phyloP scores from a whole-genome alignment of 2,329 filamentous ascomycete genomes.

The Colletotrichum incanum region DNA sequence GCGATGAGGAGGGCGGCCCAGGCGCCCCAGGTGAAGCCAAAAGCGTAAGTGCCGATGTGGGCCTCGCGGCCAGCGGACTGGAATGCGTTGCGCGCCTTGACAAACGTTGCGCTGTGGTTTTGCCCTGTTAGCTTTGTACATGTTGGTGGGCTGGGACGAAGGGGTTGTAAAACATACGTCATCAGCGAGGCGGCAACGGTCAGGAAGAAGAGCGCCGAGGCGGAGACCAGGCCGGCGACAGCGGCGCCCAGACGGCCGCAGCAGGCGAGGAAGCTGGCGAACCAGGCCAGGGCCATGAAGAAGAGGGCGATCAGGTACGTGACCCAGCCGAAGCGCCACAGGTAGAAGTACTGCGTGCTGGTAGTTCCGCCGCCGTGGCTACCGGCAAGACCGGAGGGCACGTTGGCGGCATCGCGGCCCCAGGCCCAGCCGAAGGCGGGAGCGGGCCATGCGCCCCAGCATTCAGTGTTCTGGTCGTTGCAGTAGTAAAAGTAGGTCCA shows the following conservation, averaged over 20 bases:
- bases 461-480: slow-evolving; percentile 75
- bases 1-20: slow-evolving; percentile 78
- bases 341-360: slow-evolving; percentile 78
- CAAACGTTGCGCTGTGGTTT: slow-evolving; percentile 68
- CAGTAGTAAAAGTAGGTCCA: slow-evolving; percentile 96
- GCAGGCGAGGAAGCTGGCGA: slow-evolving; percentile 78
- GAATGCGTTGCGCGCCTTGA: slow-evolving; percentile 80
- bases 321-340: slow-evolving; percentile 94
- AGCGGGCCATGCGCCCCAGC: slow-evolving; percentile 74
- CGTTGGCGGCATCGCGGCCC: slow-evolving; percentile 62
- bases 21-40: slow-evolving; percentile 84
- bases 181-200: slow-evolving; percentile 78
- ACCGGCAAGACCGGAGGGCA: slow-evolving; percentile 65
- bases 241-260: slow-evolving; percentile 80
- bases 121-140: not conserved
- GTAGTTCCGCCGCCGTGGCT: slow-evolving; percentile 69
- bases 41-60: slow-evolving; percentile 76
- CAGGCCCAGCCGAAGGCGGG: slow-evolving; percentile 82
- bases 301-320: slow-evolving; percentile 90
- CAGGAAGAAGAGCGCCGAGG: slow-evolving; percentile 78
- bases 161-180: slow-evolving; percentile 71
- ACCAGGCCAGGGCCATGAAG: slow-evolving; percentile 79
- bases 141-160: slow-evolving; percentile 37
- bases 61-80: slow-evolving; percentile 68
- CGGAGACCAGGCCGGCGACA: slow-evolving; percentile 72